Evolutionary conservation across 2,329 filamentous ascomycete species (phyloP), one percentile per base, ranked within the genome.

Genomic region (Sporothrix globosa): DNA sequence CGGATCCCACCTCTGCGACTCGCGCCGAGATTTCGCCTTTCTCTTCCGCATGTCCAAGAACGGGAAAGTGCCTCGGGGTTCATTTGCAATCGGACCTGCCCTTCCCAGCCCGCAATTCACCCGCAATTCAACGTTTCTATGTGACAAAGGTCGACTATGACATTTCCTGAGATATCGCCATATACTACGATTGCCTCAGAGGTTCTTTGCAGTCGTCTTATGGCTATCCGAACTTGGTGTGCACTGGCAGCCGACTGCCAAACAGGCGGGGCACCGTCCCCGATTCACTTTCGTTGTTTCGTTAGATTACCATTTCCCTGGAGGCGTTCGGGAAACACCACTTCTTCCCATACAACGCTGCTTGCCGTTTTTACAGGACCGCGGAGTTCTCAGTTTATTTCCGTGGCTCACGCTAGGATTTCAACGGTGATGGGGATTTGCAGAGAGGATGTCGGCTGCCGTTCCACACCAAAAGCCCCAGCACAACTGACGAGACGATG

Each of bases 21-120:
- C 48, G 19, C 54, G 63, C 63, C 63, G 63, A 53, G 48, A 48
- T 41, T 53, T 67, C 65, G 65, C 65, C 65, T 54, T 9, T 54
- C 50, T 67, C n/a, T 54, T 54, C 65, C 65, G 48, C 50, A 17
- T 53, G 65, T 44, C 48, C 24, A 63, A 46, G 58, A 27, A 65
- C 44, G 24, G 44, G 44, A 65, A 50, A 34, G 44, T 34, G 30
- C 11, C 5, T 13, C 21, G 2, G 5, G 5, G 9, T 46, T 67
- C 65, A 24, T 67, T 6, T 56, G 24, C 34, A 19, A 27, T 41
- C 34, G n/a, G 46, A 46, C 65, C 5, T 27, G 27, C 63, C 56
- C 41, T 50, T 50, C 21, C 11, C 39, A 46, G 4, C 58, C 58
- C 58, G 58, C 39, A 61, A 46, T 21, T 34, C 61, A 50, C 61